Percentiles rank a stretch among this genome's conserved stretches.
These are phyloP conservation scores for Geosmithia flava DNA, from an alignment of 2,329 filamentous ascomycete species.

Conservation along the genomic window DNA sequence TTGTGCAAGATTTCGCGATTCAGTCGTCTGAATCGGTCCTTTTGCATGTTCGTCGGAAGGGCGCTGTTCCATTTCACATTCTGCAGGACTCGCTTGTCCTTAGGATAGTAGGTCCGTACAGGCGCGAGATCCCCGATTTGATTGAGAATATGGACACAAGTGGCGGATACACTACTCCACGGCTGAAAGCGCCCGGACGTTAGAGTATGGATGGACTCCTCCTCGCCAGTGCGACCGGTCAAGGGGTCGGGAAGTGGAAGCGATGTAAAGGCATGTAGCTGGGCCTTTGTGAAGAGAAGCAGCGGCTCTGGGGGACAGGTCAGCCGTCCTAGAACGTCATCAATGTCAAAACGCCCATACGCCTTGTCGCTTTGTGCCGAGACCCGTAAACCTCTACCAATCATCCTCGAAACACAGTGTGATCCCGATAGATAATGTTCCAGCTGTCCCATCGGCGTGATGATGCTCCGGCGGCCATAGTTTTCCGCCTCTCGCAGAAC, in stretches of 20 bases:
- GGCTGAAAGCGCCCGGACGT: slow-evolving; percentile 15
- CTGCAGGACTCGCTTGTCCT: slow-evolving; percentile 6
- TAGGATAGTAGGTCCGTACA: slow-evolving; percentile 27
- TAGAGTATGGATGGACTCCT: slow-evolving; percentile 37
- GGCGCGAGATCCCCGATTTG: slow-evolving; percentile 21
- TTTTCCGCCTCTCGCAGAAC: background rate
- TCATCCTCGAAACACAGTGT: background rate
- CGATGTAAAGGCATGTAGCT: slow-evolving; percentile 39
- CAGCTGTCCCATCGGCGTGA: background rate
- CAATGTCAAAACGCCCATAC: slow-evolving; percentile 34
- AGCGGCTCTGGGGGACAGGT: slow-evolving; percentile 43
- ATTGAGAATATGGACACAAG: background rate
- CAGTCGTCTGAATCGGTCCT: background rate
- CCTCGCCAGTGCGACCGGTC: slow-evolving; percentile 34
- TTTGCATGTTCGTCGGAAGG: background rate
- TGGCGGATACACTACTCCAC: slow-evolving; percentile 20
- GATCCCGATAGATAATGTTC: background rate
- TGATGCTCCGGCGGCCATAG: background rate
- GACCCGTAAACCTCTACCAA: background rate
- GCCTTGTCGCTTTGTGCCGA: background rate
- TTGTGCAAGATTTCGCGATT: too few relatives aligned
- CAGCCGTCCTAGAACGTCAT: slow-evolving; percentile 31
- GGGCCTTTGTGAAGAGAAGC: slow-evolving; percentile 42
- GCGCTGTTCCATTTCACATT: background rate
- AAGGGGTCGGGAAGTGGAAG: slow-evolving; percentile 33